A percentile compares a stretch with the other conserved stretches of the same genome.
These are phyloP conservation scores for Spinacia oleracea DNA, from an alignment of 179 eudicot genomes.

Conservation along the genomic window DNA sequence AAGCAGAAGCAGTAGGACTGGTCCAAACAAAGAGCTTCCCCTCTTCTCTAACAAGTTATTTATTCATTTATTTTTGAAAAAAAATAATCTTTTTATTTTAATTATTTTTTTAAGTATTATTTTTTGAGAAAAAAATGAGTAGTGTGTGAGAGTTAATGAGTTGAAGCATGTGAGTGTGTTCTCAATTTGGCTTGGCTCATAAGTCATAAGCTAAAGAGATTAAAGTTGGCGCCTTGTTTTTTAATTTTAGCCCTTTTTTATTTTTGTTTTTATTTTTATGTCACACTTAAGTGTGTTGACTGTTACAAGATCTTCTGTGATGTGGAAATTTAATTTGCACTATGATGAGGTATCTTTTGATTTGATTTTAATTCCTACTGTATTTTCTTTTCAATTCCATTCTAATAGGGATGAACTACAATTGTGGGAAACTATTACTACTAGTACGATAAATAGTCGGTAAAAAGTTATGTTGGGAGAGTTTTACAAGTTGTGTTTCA, in stretches of 20 bases:
- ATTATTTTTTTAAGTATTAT: background rate
- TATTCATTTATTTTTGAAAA: conserved; percentile 9
- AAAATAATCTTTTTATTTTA: background rate
- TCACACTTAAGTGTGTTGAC: conserved; percentile 1
- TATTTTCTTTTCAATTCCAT: background rate
- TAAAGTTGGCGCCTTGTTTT: conserved; percentile 11
- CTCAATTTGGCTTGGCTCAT: conserved; percentile 31
- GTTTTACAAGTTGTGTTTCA: background rate
- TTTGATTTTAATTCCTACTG: background rate
- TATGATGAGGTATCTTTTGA: background rate
- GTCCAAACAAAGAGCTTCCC: conserved; percentile 20
- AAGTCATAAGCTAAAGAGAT: conserved; percentile 26
- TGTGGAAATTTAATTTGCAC: conserved; percentile 3
- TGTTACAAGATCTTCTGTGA: conserved; percentile 10
- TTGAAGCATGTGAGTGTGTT: conserved; percentile 15
- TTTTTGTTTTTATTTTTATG: background rate
- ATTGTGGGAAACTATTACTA: background rate
- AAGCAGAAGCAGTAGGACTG: conserved; percentile 23
- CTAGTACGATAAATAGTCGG: too few species aligned
- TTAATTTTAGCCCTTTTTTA: background rate
- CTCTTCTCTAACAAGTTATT: conserved; percentile 18
- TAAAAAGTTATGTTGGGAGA: too few species aligned
- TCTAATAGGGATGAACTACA: background rate
- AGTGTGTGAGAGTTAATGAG: conserved; percentile 11
- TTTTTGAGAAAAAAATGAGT: background rate